Percentiles rank a stretch among this genome's conserved stretches.
phyloP scores from a whole-genome alignment of 2,329 filamentous ascomycete genomes.

The Chrysoporthe austroafricana region DNA sequence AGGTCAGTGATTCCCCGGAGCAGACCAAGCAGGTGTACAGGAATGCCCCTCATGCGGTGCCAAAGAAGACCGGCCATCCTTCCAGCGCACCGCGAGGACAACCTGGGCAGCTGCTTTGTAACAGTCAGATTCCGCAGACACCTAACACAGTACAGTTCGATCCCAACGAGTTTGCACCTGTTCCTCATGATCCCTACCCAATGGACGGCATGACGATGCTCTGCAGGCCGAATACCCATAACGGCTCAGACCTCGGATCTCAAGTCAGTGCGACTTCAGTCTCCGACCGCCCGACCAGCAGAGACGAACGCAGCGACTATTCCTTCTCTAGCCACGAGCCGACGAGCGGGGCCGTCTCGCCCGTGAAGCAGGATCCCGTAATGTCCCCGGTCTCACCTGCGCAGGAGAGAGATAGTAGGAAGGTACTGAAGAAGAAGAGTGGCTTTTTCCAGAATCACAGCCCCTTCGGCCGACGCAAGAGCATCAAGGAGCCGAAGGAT shows the following conservation, averaged over 20 bases:
- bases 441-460: constrained; percentile 93
- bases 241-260: constrained; percentile 65
- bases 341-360: constrained; percentile 73
- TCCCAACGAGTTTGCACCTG: constrained; percentile 63
- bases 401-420: constrained; percentile 66
- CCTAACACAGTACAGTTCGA: constrained; percentile 48
- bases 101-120: constrained; percentile 19
- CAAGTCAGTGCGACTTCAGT: constrained; percentile 47
- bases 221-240: constrained; percentile 70
- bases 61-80: constrained; percentile 30
- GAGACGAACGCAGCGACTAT: constrained; percentile 88
- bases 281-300: constrained; percentile 76
- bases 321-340: constrained; percentile 87
- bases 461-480: constrained; percentile 85
- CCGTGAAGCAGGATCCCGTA: constrained; percentile 64
- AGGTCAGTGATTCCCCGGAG: constrained; percentile 25
- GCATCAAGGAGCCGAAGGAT: constrained; percentile 83
- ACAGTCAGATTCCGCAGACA: constrained; percentile 30
- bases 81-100: constrained; percentile 26
- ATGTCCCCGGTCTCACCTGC: constrained; percentile 39
- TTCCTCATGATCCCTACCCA: constrained; percentile 93
- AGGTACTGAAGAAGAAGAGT: constrained; percentile 71
- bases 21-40: constrained; percentile 29
- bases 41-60: constrained; percentile 28
- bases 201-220: constrained; percentile 98